Evolutionary conservation across 140 eudicot genomes (phyloP), one percentile per base, ranked within the genome.

Genomic region (Ambrosia hybrid): DNA sequence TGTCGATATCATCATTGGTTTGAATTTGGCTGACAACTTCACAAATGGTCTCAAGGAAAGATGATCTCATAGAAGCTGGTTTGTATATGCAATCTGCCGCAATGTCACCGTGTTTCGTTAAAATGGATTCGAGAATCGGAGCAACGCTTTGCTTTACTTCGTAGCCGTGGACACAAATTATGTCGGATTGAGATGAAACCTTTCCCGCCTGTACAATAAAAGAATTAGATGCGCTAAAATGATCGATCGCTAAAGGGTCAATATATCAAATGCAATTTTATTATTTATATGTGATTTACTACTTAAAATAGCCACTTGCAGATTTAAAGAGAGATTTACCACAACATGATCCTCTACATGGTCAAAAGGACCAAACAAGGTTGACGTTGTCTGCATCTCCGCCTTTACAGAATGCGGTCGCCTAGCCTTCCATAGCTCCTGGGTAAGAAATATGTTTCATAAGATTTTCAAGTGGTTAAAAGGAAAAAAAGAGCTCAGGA

Each of bases 31-130:
- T 76, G 10, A 81, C 83, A 60, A 80, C 53, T 36, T 83, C 75
- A 55, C 84, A 83, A 14, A 86, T 57, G 14, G 78, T 66, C 41
- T 81, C 81, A 3, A 86, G 86, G 17, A 81, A 43, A 59, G 84
- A 83, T 0, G 83, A 73, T 70, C 75, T 63, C 36, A 81, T 48
- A 4, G 73, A 66, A 16, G 71, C 26, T 38, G 82, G 56, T 14
- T 76, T 83, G 77, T 63, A 78, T 45, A 65, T 9, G 49, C 86
- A 83, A 26, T 73, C 15, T 45, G 83, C 78, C 39, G 88, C 83
- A 37, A 83, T 86, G 65, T 86, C 83, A 39, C 87, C 87, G 30
- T 85, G 79, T 14, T 83, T 83, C n/a, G 45, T 69, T 68, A 83
- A 72, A 65, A 83, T 72, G 74, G 82, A 63, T 59, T 66, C 70